phyloP scores from a whole-genome alignment of 176 grass and related monocot species.

The Carex cristatella region DNA sequence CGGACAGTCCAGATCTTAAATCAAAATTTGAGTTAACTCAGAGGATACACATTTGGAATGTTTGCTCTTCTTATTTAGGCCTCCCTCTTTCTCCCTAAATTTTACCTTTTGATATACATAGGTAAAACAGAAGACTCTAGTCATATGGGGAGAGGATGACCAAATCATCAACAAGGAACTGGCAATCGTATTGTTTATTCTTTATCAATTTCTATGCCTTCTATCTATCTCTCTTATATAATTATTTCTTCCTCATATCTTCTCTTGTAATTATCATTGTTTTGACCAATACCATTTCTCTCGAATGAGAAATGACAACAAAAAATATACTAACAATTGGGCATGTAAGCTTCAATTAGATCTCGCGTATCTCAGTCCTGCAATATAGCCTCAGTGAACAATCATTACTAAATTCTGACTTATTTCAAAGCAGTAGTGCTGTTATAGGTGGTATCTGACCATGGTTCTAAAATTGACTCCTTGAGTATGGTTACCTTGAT shows the following conservation, averaged over 20 bases:
- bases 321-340: background rate
- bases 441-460: background rate
- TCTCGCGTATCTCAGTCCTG: background rate
- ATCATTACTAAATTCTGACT: background rate
- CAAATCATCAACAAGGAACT: constrained; percentile 62
- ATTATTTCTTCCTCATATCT: background rate
- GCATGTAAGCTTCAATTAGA: background rate
- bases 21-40: too few species aligned
- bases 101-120: constrained; percentile 20
- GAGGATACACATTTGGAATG: background rate
- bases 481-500: background rate
- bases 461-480: background rate
- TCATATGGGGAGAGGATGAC: constrained; percentile 90
- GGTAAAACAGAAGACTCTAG: constrained; percentile 73
- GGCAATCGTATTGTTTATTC: constrained; percentile 55
- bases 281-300: background rate
- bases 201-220: background rate
- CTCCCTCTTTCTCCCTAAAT: background rate
- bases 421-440: background rate
- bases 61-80: background rate
- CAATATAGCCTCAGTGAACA: background rate
- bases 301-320: background rate
- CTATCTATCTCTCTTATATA: background rate
- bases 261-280: background rate
- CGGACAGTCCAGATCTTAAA: too few species aligned